Percentiles rank a stretch among this genome's conserved stretches.
Conservation (phyloP, 2,329 filamentous ascomycete genomes). For the Tolypocladium tundrense region DNA sequence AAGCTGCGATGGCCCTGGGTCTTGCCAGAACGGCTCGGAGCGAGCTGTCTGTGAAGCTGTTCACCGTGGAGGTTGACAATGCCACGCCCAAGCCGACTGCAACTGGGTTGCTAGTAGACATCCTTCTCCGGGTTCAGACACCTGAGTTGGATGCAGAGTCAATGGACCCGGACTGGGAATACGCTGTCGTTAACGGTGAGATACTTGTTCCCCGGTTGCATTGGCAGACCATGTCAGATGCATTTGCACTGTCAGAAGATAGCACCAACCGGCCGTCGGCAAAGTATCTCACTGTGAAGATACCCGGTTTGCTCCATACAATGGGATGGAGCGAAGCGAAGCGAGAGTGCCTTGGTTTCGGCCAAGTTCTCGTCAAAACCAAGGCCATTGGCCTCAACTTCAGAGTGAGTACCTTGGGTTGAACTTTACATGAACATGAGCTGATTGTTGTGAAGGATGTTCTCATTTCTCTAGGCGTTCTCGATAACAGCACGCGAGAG, state of each 20-base stretch:
- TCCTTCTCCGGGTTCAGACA: not conserved
- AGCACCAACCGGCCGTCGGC: not conserved
- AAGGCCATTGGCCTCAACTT: slow-evolving; percentile 15
- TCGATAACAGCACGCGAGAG: slow-evolving; percentile 9
- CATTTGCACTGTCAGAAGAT: not conserved
- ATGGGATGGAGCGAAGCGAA: slow-evolving; percentile 1
- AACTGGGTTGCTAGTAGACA: not conserved
- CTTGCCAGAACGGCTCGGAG: slow-evolving; percentile 2
- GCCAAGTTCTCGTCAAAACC: slow-evolving; percentile 5
- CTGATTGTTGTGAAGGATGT: slow-evolving; percentile 22
- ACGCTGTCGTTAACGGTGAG: not conserved
- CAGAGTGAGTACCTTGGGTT: slow-evolving; percentile 5
- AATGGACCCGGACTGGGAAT: slow-evolving; percentile 5
- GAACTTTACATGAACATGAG: not conserved
- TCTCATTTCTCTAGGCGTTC: slow-evolving; percentile 21
- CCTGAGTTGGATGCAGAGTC: not conserved
- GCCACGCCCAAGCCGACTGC: not conserved
- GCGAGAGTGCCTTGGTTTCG: not conserved
- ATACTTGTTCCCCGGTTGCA: slow-evolving; percentile 3
- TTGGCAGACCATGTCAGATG: slow-evolving; percentile 3
- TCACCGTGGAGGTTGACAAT: slow-evolving; percentile 4
- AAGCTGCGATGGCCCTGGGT: slow-evolving; percentile 3
- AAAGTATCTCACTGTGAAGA: not conserved
- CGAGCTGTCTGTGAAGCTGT: slow-evolving; percentile 3
- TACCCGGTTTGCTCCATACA: slow-evolving; percentile 2